Percentiles rank a stretch among this genome's conserved stretches.
Evolutionary conservation across 805 yeast genomes (phyloP).

Genomic region (Candida nemodendra): DNA sequence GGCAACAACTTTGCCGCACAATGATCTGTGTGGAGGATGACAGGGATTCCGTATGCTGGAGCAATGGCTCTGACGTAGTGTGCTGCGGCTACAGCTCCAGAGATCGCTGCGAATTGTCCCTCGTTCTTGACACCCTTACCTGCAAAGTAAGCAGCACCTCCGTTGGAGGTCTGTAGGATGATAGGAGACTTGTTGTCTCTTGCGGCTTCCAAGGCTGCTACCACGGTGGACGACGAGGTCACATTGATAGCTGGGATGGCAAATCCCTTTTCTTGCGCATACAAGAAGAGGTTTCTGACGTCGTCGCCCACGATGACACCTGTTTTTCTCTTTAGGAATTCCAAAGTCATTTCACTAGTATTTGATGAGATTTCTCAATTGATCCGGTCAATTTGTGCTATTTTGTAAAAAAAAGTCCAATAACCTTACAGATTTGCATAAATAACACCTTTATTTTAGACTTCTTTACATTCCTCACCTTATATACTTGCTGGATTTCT

Average conservation of each 20-base stretch:
- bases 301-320: conserved; percentile 99
- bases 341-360: conserved; percentile 40
- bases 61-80: conserved; percentile 97
- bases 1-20: conserved; percentile 98
- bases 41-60: conserved; percentile 95
- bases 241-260: conserved; percentile 99
- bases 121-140: conserved; percentile 97
- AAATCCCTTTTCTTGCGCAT: conserved; percentile 89
- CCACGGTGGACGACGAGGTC: conserved; percentile 94
- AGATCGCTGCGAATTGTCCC: conserved; percentile 91
- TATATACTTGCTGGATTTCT: conserved; percentile 3
- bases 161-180: conserved; percentile 94
- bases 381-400: too few relatives aligned
- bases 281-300: conserved; percentile 80
- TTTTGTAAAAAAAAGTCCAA: neutral
- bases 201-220: conserved; percentile 97
- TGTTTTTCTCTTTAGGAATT: conserved; percentile 81
- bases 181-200: conserved; percentile 94
- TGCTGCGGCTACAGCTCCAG: conserved; percentile 95
- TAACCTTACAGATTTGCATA: too few relatives aligned
- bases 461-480: too few relatives aligned
- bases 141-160: conserved; percentile 99
- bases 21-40: conserved; percentile 95
- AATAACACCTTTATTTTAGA: too few relatives aligned
- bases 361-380: too few relatives aligned